phyloP scores from a whole-genome alignment of 176 grass and related monocot genomes.

The Cymbopogon citratus region DNA sequence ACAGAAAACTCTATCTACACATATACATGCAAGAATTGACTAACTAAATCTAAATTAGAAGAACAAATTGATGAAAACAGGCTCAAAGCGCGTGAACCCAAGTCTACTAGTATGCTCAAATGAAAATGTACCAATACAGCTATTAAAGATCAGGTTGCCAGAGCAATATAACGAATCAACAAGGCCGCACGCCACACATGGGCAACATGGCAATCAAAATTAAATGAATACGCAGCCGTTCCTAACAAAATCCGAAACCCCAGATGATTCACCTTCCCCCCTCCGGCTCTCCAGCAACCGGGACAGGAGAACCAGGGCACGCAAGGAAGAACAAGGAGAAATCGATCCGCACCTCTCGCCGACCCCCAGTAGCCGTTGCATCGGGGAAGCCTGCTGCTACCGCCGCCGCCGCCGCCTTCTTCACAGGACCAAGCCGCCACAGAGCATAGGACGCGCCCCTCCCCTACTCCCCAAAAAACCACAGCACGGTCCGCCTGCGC shows the following conservation, averaged over 20 bases:
- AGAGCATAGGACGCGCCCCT: neutral
- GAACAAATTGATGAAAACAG: neutral
- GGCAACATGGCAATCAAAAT: neutral
- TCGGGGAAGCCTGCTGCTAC: neutral
- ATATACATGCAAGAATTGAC: neutral
- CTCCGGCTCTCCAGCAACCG: neutral
- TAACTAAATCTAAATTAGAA: neutral
- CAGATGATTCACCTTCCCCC: neutral
- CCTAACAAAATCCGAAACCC: neutral
- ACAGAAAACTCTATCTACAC: neutral
- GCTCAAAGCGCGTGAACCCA: neutral
- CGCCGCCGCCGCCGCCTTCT: neutral
- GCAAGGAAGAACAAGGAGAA: neutral
- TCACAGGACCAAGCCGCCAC: slow-evolving; percentile 15
- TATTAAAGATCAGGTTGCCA: neutral
- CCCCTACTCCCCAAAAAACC: slow-evolving; percentile 1
- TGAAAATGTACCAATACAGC: neutral
- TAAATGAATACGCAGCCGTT: neutral
- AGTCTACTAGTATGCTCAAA: neutral
- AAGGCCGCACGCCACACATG: neutral
- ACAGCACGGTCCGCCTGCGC: neutral
- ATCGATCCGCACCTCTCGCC: slow-evolving; percentile 43
- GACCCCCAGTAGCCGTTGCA: slow-evolving; percentile 48
- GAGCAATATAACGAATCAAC: neutral
- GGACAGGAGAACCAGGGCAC: neutral